phyloP scores from a whole-genome alignment of 2,329 filamentous ascomycete genomes.

The Botryotinia globosa region DNA sequence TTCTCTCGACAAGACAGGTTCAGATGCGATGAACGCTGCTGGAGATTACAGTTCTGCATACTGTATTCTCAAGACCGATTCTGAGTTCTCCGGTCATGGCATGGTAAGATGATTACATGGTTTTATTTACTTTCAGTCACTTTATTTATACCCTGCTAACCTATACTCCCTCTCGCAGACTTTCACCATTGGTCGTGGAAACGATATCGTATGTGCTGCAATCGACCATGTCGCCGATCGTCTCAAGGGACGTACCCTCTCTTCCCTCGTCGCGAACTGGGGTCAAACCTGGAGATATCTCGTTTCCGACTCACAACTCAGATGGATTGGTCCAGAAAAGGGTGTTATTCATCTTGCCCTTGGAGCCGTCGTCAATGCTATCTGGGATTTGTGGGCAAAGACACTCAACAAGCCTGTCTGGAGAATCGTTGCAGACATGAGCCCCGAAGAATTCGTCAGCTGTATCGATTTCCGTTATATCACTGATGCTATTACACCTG shows the following conservation, averaged over 20 bases:
- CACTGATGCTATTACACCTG: constrained; percentile 84
- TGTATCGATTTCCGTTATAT: constrained; percentile 96
- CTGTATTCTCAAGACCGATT: constrained; percentile 83
- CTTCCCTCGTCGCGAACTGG: constrained; percentile 76
- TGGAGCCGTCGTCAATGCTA: constrained; percentile 82
- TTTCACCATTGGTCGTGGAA: constrained; percentile 85
- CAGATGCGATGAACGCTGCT: constrained; percentile 93
- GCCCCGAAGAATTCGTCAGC: constrained; percentile 77
- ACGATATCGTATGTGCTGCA: constrained; percentile 86
- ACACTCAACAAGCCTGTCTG: constrained; percentile 82
- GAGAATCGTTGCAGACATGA: constrained; percentile 87
- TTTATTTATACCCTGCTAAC: constrained; percentile 11
- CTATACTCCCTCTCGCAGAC: constrained; percentile 47
- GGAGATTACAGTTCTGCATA: constrained; percentile 94
- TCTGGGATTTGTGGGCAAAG: constrained; percentile 97
- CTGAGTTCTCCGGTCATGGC: constrained; percentile 67
- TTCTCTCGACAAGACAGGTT: constrained; percentile 94
- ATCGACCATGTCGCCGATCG: constrained; percentile 76
- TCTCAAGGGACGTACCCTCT: constrained; percentile 71
- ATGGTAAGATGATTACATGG: constrained; percentile 54
- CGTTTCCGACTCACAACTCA: constrained; percentile 85
- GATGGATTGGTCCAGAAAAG: constrained; percentile 94
- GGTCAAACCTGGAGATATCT: constrained; percentile 87
- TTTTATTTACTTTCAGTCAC: not conserved
- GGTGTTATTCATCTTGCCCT: constrained; percentile 91